Evolutionary conservation across 495 filamentous ascomycete species (phyloP), one percentile per base, ranked within the genome.

Genomic region (Penicillium angulare): DNA sequence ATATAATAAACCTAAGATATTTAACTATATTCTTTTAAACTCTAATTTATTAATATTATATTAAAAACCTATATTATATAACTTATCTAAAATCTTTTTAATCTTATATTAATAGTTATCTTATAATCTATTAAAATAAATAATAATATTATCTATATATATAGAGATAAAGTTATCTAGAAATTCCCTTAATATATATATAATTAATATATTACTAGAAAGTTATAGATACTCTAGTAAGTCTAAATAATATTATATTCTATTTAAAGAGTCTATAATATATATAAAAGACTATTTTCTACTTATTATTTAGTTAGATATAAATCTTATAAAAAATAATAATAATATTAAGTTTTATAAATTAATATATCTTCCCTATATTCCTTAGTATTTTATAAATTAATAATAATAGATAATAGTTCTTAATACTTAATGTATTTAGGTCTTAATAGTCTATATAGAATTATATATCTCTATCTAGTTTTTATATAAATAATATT

Each of bases 291-390:
- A 12, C 1, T 2, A 6, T 31, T 6, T 31, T 31, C 27, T 31
- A 31, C 13, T 31, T 6, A 9, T 31, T 6, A 33, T 33, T 13
- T 33, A 33, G 10, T 38, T 38, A 38, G n/a, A 18, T 20, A 7
- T 6, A 18, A 20, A 20, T 20, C 35, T 43, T 26, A 29, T 26
- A 20, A 43, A 43, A 26, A 43, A 43, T n/a, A 26, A n/a, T 20
- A 13, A 43, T 26, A 43, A 43, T 43, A 26, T 43, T n/a, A 24
- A 43, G 12, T 12, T 43, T 43, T n/a, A 26, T 43, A 26, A 43
- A 26, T 12, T 43, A 24, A 13, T 43, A 22, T 26, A n/a, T 43
- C 2, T 43, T 27, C 26, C 10, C 5, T 43, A 43, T 20, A 43
- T 43, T 43, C 12, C 20, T 29, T 26, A 43, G n/a, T 13, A n/a